A percentile compares a stretch with the other conserved stretches of the same genome.
These are phyloP conservation scores for Taiwanofungus camphoratus DNA, from an alignment of 1,284 basidiomycete genomes.

Conservation along the genomic window DNA sequence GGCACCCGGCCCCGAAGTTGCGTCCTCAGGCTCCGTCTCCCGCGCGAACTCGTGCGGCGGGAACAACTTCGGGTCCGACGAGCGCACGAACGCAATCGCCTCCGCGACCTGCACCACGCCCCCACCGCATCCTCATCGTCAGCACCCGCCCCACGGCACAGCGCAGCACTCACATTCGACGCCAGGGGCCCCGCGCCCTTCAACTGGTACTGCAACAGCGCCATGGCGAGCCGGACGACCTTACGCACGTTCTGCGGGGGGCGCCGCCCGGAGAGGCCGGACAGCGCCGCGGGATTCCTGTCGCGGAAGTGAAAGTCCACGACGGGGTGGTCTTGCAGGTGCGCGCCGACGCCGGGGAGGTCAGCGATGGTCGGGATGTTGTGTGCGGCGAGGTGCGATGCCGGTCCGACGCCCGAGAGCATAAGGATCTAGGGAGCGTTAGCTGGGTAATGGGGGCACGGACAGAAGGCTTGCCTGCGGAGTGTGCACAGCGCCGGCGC, in stretches of 20 bases:
- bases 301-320: constrained; percentile 47
- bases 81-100: constrained; percentile 50
- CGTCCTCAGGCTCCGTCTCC: constrained; percentile 37
- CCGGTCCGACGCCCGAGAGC: constrained; percentile 64
- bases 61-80: constrained; percentile 49
- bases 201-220: constrained; percentile 38
- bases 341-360: constrained; percentile 52
- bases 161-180: constrained; percentile 41
- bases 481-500: constrained; percentile 58
- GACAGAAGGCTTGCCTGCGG: constrained; percentile 40
- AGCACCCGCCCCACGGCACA: background rate
- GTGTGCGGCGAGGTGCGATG: constrained; percentile 42
- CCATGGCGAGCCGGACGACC: constrained; percentile 28
- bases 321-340: constrained; percentile 54
- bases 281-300: constrained; percentile 30
- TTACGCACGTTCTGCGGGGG: constrained; percentile 33
- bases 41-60: constrained; percentile 28
- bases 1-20: constrained; percentile 46
- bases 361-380: constrained; percentile 47
- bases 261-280: constrained; percentile 6
- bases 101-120: constrained; percentile 45
- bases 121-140: too few species aligned
- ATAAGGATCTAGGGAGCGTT: constrained; percentile 48
- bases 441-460: background rate
- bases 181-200: constrained; percentile 42